These are phyloP conservation scores for Candida tunisiensis DNA, from an alignment of 1,139 yeast species.

Conservation along the genomic window DNA sequence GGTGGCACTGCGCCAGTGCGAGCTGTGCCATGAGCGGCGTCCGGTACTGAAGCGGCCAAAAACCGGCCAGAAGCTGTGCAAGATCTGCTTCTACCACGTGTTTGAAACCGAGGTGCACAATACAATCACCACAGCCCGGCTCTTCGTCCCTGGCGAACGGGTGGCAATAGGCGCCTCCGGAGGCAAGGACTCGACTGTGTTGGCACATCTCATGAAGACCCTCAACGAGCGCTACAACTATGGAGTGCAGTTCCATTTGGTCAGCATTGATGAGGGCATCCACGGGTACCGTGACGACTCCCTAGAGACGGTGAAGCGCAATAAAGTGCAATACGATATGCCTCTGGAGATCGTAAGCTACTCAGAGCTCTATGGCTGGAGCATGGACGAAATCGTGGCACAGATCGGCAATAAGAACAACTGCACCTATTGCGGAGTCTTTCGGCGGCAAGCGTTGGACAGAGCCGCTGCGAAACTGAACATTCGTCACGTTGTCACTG, in stretches of 20 bases:
- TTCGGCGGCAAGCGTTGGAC: constrained; percentile 90
- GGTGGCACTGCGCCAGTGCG: no score
- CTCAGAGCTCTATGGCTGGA: constrained; percentile 80
- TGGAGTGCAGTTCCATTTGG: constrained; percentile 63
- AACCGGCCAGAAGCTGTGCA: constrained; percentile 81
- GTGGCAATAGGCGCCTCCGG: constrained; percentile 99
- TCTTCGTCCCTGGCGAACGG: constrained; percentile 65
- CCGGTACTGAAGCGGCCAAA: constrained; percentile 90
- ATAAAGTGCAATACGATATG: constrained; percentile 74
- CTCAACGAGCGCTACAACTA: constrained; percentile 79
- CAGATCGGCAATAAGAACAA: constrained; percentile 90
- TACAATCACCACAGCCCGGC: constrained; percentile 53
- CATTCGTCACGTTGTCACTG: constrained; percentile 86
- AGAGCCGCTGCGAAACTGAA: constrained; percentile 87
- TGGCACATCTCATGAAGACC: constrained; percentile 76
- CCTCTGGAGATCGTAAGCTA: constrained; percentile 85
- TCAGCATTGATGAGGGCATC: constrained; percentile 94
- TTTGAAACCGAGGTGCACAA: constrained; percentile 94
- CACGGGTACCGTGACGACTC: constrained; percentile 96
- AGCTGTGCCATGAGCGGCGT: constrained; percentile 68
- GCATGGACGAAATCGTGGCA: constrained; percentile 95
- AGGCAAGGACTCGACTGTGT: constrained; percentile 93
- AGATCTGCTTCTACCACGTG: constrained; percentile 73
- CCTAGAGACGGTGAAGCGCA: constrained; percentile 87
- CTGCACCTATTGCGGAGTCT: constrained; percentile 96